Base-by-base conservation (phyloP, 2,329 filamentous ascomycete genomes). In the Colletotrichum tofieldiae region DNA sequence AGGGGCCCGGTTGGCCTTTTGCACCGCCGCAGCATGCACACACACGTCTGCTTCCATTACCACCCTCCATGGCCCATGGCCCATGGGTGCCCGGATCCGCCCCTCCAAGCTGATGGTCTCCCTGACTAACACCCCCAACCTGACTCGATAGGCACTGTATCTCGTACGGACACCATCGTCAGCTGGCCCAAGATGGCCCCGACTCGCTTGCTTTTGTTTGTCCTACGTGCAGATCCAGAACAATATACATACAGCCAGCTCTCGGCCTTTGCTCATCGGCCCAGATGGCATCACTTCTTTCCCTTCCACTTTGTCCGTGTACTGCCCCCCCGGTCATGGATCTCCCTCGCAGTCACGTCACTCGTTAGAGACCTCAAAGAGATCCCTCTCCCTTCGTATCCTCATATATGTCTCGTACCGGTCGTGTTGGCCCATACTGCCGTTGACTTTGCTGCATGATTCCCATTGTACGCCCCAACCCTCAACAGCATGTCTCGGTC, bases 401-500 rank as follows among this genome's bases (percentile, higher is more conserved):
- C 61, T 73, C 71, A 73, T 76, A 69, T 68, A 75, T 76, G 75
- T 73, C 71, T 78, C 78, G 77, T 77, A 59, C 73, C 74, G 54
- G 69, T 23, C 64, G 32, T 43, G 43, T 39, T 62, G 51, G 75
- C 41, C 45, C 58, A 43, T 65, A 45, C 26, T 29, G 54, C 61
- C 41, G 76, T 75, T 77, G 77, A 68, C 72, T 71, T 70, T 69
- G 67, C 69, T 68, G 37, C 47, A 67, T 67, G 62, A 54, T 73
- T 32, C 45, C 54, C 35, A 55, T 45, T 51, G 63, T 67, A 39
- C 65, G 47, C 49, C 71, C 58, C 52, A 35, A 2, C 37, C n/a
- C 63, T 73, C 78, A 82, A 67, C 70, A 86, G 84, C 78, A 77
- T 82, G 80, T 84, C 84, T 67, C 82, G 80, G 74, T 79, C 83